phyloP scores from a whole-genome alignment of 179 eudicot genomes.

The Beta macrorhiza region DNA sequence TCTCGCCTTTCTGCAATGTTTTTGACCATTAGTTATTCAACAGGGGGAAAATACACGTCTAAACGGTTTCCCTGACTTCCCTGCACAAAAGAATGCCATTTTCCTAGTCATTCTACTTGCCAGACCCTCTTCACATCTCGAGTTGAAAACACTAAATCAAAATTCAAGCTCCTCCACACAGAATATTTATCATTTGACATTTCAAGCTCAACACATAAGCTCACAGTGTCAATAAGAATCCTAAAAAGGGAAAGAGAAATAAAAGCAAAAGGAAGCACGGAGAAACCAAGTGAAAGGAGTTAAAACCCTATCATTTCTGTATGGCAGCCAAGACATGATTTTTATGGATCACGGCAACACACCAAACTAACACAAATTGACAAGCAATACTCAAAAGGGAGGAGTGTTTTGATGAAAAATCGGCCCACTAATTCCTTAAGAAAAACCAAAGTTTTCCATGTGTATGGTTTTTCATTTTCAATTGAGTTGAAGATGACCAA shows the following conservation, averaged over 20 bases:
- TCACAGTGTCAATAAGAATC: background rate
- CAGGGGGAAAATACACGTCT: background rate
- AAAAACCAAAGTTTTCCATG: background rate
- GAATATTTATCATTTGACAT: background rate
- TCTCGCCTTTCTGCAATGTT: background rate
- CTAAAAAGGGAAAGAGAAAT: background rate
- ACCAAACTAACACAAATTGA: background rate
- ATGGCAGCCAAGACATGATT: background rate
- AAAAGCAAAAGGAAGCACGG: background rate
- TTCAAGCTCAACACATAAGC: background rate
- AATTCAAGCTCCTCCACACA: background rate
- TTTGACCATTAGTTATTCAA: background rate
- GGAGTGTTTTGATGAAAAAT: background rate
- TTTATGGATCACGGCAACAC: background rate
- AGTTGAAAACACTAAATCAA: background rate
- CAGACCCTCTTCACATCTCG: background rate
- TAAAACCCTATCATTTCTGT: background rate
- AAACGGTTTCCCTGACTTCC: background rate
- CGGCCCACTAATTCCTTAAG: background rate
- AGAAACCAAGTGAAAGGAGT: constrained; percentile 6
- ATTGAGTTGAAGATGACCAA: background rate
- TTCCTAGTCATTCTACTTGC: background rate
- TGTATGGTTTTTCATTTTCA: background rate
- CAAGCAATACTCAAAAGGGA: background rate
- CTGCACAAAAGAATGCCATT: background rate